Evolutionary conservation across 495 filamentous ascomycete genomes (phyloP).

Genomic region (Daldinia childiae): DNA sequence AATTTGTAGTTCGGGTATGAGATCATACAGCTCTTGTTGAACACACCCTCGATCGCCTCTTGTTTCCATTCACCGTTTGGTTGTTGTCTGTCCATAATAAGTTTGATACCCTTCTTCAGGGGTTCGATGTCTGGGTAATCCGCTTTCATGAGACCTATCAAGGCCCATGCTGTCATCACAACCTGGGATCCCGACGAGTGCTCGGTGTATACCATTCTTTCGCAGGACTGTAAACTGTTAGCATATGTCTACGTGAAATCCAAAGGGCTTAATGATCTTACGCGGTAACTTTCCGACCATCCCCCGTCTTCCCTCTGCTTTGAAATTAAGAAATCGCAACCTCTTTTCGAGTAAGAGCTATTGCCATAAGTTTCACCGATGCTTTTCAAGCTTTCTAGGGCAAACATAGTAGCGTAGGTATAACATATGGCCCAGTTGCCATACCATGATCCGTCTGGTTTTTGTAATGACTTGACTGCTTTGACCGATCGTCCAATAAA

Average conservation of each 20-base stretch:
- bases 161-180: slow-evolving; percentile 92
- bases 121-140: slow-evolving; percentile 79
- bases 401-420: slow-evolving; percentile 96
- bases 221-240: slow-evolving; percentile 57
- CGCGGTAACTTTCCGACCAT: slow-evolving; percentile 95
- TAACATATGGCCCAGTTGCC: slow-evolving; percentile 98
- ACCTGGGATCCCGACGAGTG: slow-evolving; percentile 75
- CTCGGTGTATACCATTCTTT: slow-evolving; percentile 62
- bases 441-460: slow-evolving; percentile 91
- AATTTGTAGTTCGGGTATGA: slow-evolving; percentile 99
- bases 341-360: slow-evolving; percentile 72
- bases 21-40: slow-evolving; percentile 99
- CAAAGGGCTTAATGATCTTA: slow-evolving; percentile 52
- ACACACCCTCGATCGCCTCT: slow-evolving; percentile 96
- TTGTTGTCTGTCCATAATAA: slow-evolving; percentile 87
- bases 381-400: slow-evolving; percentile 82
- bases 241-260: neutral
- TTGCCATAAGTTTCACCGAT: slow-evolving; percentile 84
- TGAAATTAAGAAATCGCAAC: slow-evolving; percentile 84
- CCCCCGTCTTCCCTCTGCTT: slow-evolving; percentile 89
- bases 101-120: slow-evolving; percentile 76
- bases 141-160: slow-evolving; percentile 85
- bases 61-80: slow-evolving; percentile 93
- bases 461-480: slow-evolving; percentile 84
- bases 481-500: slow-evolving; percentile 75